phyloP scores from a whole-genome alignment of 306 rosid species.

The cucumber (Cucumis sativus) region Cucumber_9930_V3 NC_026661.2:13173501-13174000 shows the following conservation, averaged over 20 bases:
- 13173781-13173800: conserved; percentile 65
- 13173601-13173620: too few relatives aligned
- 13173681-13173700: conserved; percentile 64
- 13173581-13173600: too few relatives aligned
- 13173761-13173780: conserved; percentile 76
- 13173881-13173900: conserved; percentile 42
- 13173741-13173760: conserved; percentile 67
- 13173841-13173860: conserved; percentile 53
- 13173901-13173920: conserved; percentile 56
- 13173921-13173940: conserved; percentile 65
- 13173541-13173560: too few relatives aligned
- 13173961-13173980: conserved; percentile 81
- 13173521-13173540: too few relatives aligned
- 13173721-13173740: conserved; percentile 86
- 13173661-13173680: conserved; percentile 95
- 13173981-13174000: conserved; percentile 71
- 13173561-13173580: too few relatives aligned
- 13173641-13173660: too few relatives aligned
- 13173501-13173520: too few relatives aligned
- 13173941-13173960: conserved; percentile 83
- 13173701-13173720: conserved; percentile 94
- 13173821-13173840: conserved; percentile 51
- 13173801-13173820: conserved; percentile 42
- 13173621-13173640: too few relatives aligned
- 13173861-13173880: conserved; percentile 71